phyloP scores from a whole-genome alignment of 2,329 filamentous ascomycete species.

The Chrysoporthe deuterocubensis region DNA sequence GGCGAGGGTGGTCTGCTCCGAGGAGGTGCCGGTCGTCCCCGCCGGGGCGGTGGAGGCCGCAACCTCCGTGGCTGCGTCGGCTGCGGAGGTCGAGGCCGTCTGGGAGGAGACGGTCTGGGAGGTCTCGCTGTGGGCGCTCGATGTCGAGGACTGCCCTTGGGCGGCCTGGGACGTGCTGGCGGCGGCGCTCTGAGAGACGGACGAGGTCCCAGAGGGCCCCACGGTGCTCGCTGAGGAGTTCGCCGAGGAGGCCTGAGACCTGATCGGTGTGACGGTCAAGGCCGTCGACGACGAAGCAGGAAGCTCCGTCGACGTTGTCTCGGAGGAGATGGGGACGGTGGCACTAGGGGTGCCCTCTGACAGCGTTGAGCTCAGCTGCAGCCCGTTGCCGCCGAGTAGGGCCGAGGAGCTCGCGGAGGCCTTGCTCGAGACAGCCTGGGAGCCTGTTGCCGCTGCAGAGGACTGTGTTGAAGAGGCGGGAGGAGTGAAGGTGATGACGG shows the following conservation, averaged over 20 bases:
- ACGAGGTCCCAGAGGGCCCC: neutral
- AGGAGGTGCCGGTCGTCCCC: neutral
- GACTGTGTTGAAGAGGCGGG: neutral
- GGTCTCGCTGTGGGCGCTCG: neutral
- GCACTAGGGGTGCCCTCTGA: neutral
- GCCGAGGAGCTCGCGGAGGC: neutral
- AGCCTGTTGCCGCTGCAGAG: neutral
- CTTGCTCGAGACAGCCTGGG: neutral
- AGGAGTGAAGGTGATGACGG: conserved; percentile 6
- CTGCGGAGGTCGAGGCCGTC: neutral
- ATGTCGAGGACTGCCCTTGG: neutral
- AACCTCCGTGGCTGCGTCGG: neutral
- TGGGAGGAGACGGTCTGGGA: conserved; percentile 4
- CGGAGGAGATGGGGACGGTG: neutral
- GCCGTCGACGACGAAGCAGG: conserved; percentile 3
- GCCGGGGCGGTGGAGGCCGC: conserved; percentile 39
- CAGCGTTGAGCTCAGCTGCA: conserved; percentile 6
- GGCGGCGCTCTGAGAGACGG: neutral
- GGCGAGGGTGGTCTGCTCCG: neutral
- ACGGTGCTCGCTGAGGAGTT: neutral
- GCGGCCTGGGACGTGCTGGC: neutral
- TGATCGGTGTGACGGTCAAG: neutral
- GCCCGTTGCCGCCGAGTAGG: conserved; percentile 9
- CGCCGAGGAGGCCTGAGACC: conserved; percentile 1
- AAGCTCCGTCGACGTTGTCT: neutral